Base-by-base conservation (phyloP, 1,139 yeast genomes). In the Geotrichum carabidarum region DNA sequence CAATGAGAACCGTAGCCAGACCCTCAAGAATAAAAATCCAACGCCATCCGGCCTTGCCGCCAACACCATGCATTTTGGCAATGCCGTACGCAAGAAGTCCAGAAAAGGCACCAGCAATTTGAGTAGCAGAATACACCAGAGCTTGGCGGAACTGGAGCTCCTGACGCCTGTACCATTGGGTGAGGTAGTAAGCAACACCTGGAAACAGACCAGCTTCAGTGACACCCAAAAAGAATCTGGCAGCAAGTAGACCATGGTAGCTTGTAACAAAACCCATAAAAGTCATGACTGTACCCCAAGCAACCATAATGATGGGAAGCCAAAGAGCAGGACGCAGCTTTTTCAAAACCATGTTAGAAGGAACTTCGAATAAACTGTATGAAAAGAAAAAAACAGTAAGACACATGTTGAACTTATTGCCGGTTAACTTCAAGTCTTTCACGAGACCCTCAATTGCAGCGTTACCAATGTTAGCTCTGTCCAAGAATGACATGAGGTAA, bases 361-460 rank as follows among this genome's bases (percentile, higher is more conserved):
- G 84, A 57, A 77, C 71, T 50, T 80, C 80, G 63, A 80, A 80
- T 43, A 78, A 70, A 56, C 78, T 61, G 60, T 77, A 78, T 5
- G 82, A 82, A 57, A 78, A 73, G 60, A 78, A 78, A 65, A 83
- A 83, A 35, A 81, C 76, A 1, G 87, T 81, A n/a, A 83, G 80
- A 51, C 80, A 70, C 79, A 86, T 81, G 34, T 76, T 71, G 61
- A 74, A 78, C 52, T 75, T 72, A 48, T 71, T 65, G 5, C 75
- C 76, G 9, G 65, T 60, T 50, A 69, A 63, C 50, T 75, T 59
- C 35, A 66, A 62, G 57, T 76, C 72, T 1, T 69, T 63, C 57
- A 72, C 73, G 56, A 83, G 72, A 1, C 86, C 87, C 72, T 83
- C 74, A 53, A 84, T 76, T 0, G 87, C 76, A 4, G 87, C 86